Evolutionary conservation across 305 asterid genomes (phyloP).

Genomic region (Lippia alba): DNA sequence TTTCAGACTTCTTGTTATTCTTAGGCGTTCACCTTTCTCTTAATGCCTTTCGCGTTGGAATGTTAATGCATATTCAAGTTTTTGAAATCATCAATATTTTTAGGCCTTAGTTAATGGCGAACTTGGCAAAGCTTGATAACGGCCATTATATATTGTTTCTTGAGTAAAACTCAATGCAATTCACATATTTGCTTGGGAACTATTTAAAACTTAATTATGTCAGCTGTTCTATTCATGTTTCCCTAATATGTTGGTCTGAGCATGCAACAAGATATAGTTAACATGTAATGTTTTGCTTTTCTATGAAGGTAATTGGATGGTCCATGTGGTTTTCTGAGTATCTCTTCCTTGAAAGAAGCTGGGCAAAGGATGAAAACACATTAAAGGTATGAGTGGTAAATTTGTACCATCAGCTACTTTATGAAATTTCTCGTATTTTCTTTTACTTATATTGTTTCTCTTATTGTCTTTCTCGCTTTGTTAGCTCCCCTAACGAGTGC

Average conservation of each 20-base stretch:
- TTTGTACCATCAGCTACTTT: slow-evolving; percentile 9
- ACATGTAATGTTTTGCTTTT: slow-evolving; percentile 21
- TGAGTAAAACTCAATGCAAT: background rate
- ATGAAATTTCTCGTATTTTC: slow-evolving; percentile 9
- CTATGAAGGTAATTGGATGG: slow-evolving; percentile 95
- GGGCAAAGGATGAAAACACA: slow-evolving; percentile 92
- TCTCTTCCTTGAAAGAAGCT: slow-evolving; percentile 92
- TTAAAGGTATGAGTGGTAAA: slow-evolving; percentile 62
- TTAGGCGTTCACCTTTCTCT: slow-evolving; percentile 21
- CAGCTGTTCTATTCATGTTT: slow-evolving; percentile 26
- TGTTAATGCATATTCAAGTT: slow-evolving; percentile 20
- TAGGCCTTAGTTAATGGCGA: background rate
- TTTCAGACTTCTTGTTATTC: slow-evolving; percentile 21
- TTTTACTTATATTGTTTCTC: slow-evolving; percentile 9
- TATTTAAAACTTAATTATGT: slow-evolving; percentile 12
- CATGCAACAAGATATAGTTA: slow-evolving; percentile 11
- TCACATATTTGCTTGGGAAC: background rate
- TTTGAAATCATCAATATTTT: slow-evolving; percentile 5
- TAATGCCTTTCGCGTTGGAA: slow-evolving; percentile 11
- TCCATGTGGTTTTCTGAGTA: slow-evolving; percentile 99
- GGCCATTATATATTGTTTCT: background rate
- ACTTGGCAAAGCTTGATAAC: slow-evolving; percentile 9
- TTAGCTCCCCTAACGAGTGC: slow-evolving; percentile 25
- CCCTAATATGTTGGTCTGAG: slow-evolving; percentile 15
- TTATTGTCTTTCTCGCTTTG: slow-evolving; percentile 21